Evolutionary conservation across 129 eudicot species (phyloP).

Genomic region (Logfia minima): DNA sequence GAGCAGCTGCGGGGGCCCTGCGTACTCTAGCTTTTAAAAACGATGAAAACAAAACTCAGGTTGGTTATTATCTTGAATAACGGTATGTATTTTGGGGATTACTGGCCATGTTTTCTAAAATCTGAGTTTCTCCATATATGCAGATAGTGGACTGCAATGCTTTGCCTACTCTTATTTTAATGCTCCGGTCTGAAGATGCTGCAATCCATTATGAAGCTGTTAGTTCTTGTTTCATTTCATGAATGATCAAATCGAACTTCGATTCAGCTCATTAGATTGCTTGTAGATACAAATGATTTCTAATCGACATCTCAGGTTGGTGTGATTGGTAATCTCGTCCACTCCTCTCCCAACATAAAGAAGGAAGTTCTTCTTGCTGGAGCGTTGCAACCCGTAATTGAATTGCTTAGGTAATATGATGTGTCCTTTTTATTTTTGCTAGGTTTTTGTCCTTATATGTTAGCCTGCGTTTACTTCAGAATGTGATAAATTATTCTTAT

Average conservation of each 20-base stretch:
- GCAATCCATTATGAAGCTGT: conserved; percentile 94
- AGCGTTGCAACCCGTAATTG: conserved; percentile 66
- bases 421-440: background rate
- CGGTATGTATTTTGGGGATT: background rate
- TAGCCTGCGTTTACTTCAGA: background rate
- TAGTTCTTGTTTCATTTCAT: conserved; percentile 24
- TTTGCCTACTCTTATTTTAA: conserved; percentile 72
- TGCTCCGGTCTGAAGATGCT: conserved; percentile 93
- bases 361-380: conserved; percentile 67
- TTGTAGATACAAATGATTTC: conserved; percentile 23
- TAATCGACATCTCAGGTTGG: conserved; percentile 52
- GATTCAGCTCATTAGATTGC: conserved; percentile 17
- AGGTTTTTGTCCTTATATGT: background rate
- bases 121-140: conserved; percentile 11
- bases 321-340: conserved; percentile 61
- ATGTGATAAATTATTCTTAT: background rate
- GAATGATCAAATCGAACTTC: conserved; percentile 12
- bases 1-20: conserved; percentile 90
- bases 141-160: conserved; percentile 97
- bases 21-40: conserved; percentile 88
- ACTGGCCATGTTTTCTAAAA: conserved; percentile 4
- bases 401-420: conserved; percentile 49
- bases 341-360: conserved; percentile 66
- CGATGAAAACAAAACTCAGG: conserved; percentile 90
- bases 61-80: conserved; percentile 23